phyloP scores from a whole-genome alignment of 805 yeast genomes.

The Kregervanrija fluxuum region DNA sequence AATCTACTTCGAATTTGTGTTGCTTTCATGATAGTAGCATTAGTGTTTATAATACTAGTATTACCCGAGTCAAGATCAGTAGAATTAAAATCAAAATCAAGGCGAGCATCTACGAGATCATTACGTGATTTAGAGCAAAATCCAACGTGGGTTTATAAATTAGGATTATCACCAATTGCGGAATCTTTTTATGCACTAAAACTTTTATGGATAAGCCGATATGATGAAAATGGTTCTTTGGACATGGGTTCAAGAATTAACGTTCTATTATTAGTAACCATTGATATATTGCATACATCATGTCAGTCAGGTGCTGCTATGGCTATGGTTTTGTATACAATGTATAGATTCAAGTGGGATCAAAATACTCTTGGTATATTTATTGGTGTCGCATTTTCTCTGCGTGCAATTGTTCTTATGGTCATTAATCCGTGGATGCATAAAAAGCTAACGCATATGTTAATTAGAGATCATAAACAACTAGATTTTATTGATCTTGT shows the following conservation, averaged over 20 bases:
- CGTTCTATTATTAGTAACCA: conserved; percentile 40
- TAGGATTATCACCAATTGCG: conserved; percentile 7
- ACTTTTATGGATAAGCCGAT: conserved; percentile 45
- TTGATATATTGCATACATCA: conserved; percentile 38
- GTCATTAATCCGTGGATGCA: conserved; percentile 44
- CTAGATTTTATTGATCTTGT: conserved; percentile 38
- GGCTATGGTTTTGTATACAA: conserved; percentile 44
- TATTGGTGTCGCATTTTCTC: conserved; percentile 43
- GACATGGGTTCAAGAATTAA: conserved; percentile 33
- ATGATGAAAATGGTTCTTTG: conserved; percentile 18
- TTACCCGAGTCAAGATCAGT: conserved; percentile 61
- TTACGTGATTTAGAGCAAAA: background rate
- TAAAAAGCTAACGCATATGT: conserved; percentile 28
- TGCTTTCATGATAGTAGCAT: conserved; percentile 24
- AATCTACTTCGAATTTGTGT: no score
- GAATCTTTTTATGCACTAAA: conserved; percentile 27
- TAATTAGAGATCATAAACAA: conserved; percentile 30
- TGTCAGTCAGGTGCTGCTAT: conserved; percentile 35
- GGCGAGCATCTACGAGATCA: conserved; percentile 21
- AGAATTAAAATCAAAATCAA: conserved; percentile 45
- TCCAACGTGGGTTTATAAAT: conserved; percentile 3
- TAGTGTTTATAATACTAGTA: conserved; percentile 30
- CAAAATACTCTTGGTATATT: conserved; percentile 49
- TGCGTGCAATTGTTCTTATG: conserved; percentile 43
- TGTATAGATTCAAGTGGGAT: conserved; percentile 46